Percentiles rank a stretch among this genome's conserved stretches.
phyloP scores from a whole-genome alignment of 2,329 filamentous ascomycete species.

The Exophiala sp. region DNA sequence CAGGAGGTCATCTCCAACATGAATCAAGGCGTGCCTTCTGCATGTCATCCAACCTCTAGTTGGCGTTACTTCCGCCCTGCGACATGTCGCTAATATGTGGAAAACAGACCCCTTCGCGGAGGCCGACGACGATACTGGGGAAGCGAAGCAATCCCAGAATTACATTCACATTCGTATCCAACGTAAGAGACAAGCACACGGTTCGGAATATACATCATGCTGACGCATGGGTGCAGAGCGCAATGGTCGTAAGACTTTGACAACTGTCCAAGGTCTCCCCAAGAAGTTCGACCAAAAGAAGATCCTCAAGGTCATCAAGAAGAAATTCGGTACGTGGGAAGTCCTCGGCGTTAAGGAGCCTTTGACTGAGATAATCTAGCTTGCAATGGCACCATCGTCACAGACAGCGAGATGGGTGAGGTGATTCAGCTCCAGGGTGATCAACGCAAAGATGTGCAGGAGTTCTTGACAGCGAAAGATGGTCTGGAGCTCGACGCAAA shows the following conservation, averaged over 20 bases:
- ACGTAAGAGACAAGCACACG: slow-evolving; percentile 60
- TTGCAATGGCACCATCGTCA: slow-evolving; percentile 99
- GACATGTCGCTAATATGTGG: slow-evolving; percentile 11
- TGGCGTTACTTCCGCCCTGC: no score
- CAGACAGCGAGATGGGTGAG: slow-evolving; percentile 93
- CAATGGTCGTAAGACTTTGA: slow-evolving; percentile 99
- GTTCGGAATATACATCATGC: slow-evolving; percentile 2
- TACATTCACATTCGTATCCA: slow-evolving; percentile 99
- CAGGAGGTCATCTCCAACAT: no score
- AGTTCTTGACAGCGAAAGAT: slow-evolving; percentile 92
- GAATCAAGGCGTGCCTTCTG: no score
- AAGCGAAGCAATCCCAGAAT: slow-evolving; percentile 90
- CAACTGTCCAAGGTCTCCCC: slow-evolving; percentile 95
- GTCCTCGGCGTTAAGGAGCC: slow-evolving; percentile 45
- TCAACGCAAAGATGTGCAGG: slow-evolving; percentile 97
- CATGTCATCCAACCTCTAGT: no score
- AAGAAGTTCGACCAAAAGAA: slow-evolving; percentile 99
- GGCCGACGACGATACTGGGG: slow-evolving; percentile 98
- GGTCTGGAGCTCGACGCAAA: slow-evolving; percentile 90
- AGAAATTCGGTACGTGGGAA: slow-evolving; percentile 76
- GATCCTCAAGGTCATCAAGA: slow-evolving; percentile 99
- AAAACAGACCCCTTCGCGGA: slow-evolving; percentile 97
- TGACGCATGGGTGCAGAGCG: slow-evolving; percentile 60
- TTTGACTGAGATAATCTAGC: slow-evolving; percentile 99
- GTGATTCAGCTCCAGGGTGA: slow-evolving; percentile 99